Evolutionary conservation across 345 rosid species (phyloP), one percentile per base, ranked within the genome.

Genomic region (Cochlearia excelsa): DNA sequence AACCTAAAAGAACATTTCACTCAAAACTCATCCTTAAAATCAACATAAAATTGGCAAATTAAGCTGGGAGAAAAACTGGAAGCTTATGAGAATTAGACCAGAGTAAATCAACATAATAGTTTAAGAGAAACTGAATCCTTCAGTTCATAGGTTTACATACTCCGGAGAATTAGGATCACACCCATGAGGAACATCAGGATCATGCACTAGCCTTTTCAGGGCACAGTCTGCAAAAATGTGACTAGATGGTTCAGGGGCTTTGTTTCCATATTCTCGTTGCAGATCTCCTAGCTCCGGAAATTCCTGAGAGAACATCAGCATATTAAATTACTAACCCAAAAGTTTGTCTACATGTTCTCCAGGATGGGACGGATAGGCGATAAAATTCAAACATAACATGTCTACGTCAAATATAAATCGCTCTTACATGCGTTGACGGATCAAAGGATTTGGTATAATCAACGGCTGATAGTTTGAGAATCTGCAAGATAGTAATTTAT

Each of bases 371-470:
- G 33, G 16, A 51, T 6, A 3, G 61, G 40, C 49, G 4, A 38
- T 30, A 59, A 6, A 57, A 57, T 5, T 55, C 7, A n/a, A 26
- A 48, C 26, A 28, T 30, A 1, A 44, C 31, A 55, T 56, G 38
- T 35, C 47, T 23, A 63, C 49, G 54, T 5, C 28, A n/a, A n/a
- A n/a, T n/a, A n/a, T 26, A 59, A 63, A 44, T 2, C 6, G 11
- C 37, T 77, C 96, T 82, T 82, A 94, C 99, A 70, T 81, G 85
- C n/a, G 74, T 69, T 11, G 88, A 84, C 72, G 90, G 81, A 79
- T 90, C 97, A 78, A 89, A 85, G 51, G 63, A 69, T 68, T 82
- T 79, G 60, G 76, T 77, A 60, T 80, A 87, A 71, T 82, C 82
- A 59, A 70, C 82, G 52, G 85, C 84, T 61, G 99, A 75, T 59